Conservation (phyloP, 2,329 filamentous ascomycete genomes). For the Arthrinium phaeospermum region DNA sequence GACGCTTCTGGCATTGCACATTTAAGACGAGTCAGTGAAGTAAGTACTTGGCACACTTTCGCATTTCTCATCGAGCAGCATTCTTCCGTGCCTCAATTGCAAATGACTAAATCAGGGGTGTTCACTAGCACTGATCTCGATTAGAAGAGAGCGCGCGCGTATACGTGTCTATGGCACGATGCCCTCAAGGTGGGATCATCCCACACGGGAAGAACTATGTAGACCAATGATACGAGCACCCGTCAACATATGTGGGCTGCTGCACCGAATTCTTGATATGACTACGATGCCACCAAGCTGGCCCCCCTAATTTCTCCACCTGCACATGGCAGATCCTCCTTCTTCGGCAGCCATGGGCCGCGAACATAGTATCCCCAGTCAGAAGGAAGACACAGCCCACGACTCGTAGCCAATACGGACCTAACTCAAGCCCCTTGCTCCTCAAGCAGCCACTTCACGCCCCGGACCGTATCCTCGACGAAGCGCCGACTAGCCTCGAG, state of each 20-base stretch:
- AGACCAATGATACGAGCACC: background rate
- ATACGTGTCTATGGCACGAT: slow-evolving; percentile 9
- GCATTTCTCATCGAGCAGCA: background rate
- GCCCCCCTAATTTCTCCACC: background rate
- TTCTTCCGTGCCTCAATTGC: background rate
- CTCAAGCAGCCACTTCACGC: slow-evolving; percentile 35
- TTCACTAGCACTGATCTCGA: background rate
- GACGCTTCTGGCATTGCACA: background rate
- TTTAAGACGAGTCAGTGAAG: background rate
- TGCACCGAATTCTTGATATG: background rate
- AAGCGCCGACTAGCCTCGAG: slow-evolving; percentile 31
- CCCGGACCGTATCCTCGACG: slow-evolving; percentile 35
- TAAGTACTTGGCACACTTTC: background rate
- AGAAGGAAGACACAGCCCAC: background rate
- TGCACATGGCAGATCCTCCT: background rate
- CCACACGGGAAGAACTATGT: background rate
- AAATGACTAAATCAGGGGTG: background rate
- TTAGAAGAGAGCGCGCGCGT: background rate
- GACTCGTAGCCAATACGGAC: too few relatives aligned
- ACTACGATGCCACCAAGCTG: background rate
- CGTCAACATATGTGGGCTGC: background rate
- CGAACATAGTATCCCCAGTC: background rate
- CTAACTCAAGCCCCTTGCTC: slow-evolving; percentile 12
- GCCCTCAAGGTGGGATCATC: background rate
- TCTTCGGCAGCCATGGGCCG: background rate